Base-by-base conservation (phyloP, 768 basidiomycete genomes). In the Lactifluus rugatus region DNA sequence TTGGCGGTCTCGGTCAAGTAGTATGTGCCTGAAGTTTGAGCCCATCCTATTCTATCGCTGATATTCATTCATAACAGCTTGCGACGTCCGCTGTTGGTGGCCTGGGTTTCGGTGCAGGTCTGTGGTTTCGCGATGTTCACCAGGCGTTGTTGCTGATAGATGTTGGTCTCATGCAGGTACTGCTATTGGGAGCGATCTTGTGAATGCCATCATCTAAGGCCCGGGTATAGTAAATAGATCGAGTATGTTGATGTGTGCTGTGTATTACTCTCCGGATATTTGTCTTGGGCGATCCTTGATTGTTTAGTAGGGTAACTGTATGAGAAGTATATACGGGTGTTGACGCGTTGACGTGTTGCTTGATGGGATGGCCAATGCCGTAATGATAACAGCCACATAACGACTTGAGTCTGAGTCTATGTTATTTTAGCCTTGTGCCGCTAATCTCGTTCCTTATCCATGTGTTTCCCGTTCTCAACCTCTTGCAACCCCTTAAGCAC, bases 71-170 rank as follows among this genome's bases (percentile, higher is more conserved):
- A 44, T n/a, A 52, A 17, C 52, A 72, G 65, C 69, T 74, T 68
- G 73, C 73, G 6, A 67, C 64, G 16, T 70, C 74, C 16, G 73
- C 75, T 36, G 75, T 70, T 17, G 85, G 87, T 28, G 88, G 88
- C 67, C 81, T 82, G 55, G 87, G 87, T 0, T 87, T 87, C 62
- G 87, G 87, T 64, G 85, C 84, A 57, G 85, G 85, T 83, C 51
- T 51, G 80, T 73, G 14, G 36, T 54, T 17, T 17, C 44, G 48
- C 45, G 6, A 48, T 25, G 9, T 16, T 31, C 45, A 21, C 34
- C 10, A 26, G 8, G 14, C 34, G 16, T 19, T 17, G 47, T 16
- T 37, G 8, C 8, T 26, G n/a, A 52, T 57, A 58, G 21, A 56
- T 32, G 14, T 31, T 49, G 36, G 7, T 16, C 47, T 44, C 52